A percentile compares a stretch with the other conserved stretches of the same genome.
Evolutionary conservation across 192 early-diverging fungal genomes (phyloP).

Genomic region (Coemansia sp.): DNA sequence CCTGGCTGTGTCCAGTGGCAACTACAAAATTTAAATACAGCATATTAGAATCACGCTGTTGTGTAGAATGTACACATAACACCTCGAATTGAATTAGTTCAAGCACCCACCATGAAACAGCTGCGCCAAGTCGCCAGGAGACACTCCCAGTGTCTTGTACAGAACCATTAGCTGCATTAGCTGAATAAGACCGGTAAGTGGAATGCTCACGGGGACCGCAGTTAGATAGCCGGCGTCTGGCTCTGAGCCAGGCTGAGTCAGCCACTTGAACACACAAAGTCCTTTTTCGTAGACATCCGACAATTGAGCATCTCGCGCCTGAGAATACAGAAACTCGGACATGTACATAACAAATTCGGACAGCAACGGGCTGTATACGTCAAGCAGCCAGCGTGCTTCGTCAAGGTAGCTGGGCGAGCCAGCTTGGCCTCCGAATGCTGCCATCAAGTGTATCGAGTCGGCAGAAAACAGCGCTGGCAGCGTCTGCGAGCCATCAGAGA

Average conservation of each 20-base stretch:
- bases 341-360: constrained; percentile 70
- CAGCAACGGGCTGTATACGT: constrained; percentile 72
- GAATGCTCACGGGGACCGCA: constrained; percentile 72
- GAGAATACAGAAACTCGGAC: constrained; percentile 59
- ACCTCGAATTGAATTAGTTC: constrained; percentile 49
- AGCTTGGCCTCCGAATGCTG: constrained; percentile 93
- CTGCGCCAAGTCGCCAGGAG: not conserved
- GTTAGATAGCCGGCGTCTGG: constrained; percentile 73
- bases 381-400: constrained; percentile 71
- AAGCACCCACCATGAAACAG: constrained; percentile 30
- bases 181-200: constrained; percentile 86
- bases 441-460: constrained; percentile 62
- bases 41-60: not conserved
- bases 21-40: constrained; percentile 8
- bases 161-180: constrained; percentile 74
- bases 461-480: constrained; percentile 37
- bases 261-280: constrained; percentile 75
- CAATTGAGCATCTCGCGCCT: constrained; percentile 61
- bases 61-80: not conserved
- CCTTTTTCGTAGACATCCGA: constrained; percentile 61
- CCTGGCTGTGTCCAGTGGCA: constrained; percentile 81
- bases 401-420: constrained; percentile 80
- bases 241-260: constrained; percentile 61
- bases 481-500: not conserved
- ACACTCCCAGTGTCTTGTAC: constrained; percentile 61